Evolutionary conservation across 108 stramenopile species (phyloP), one percentile per base, ranked within the genome.

Genomic region (Conticribra weissflogii): DNA sequence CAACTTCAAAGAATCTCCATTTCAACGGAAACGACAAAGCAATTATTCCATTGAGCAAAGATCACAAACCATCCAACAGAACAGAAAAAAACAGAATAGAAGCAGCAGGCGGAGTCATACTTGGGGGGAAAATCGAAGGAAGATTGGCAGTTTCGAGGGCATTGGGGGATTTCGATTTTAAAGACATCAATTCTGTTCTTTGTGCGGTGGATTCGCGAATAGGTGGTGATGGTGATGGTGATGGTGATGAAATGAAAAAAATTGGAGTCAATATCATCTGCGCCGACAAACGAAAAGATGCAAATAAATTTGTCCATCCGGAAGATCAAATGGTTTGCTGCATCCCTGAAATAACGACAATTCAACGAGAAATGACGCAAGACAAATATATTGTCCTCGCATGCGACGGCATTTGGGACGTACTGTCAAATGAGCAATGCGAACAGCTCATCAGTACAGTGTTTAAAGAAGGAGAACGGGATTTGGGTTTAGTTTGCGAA

Each of bases 351-450:
- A 63, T 92, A 28, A 67, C 77, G 8, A 71, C 84, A 7, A 59
- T 81, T 7, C 45, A 64, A n/a, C 82, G 94, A 54, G 77, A 91
- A 29, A 27, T 46, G 1, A 53, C 62, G 0, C 41, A 78, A 14
- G 96, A 98, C 72, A 86, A 96, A 74, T 99, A 89, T 72, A 44
- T 91, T 9, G 74, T 91, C 22, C 45, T 99, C 14, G 96, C 94
- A 0, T 91, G 96, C 56, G 98, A 99, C 74, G 98, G 98, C 14
- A 84, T 99, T 33, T 99, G 97, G 98, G 98, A 99, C 70, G 95
- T 97, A 2, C 44, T 92, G 29, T 73, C 82, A n/a, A 86, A 85
- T 23, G 84, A 95, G 65, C 73, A 92, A 46, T 94, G 94, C 32
- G 86, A 87, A 23, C 64, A 85, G n/a, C 83, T 94, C 28, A 82